Evolutionary conservation across 1,139 yeast genomes (phyloP).

Genomic region (Candida albicans): DNA sequence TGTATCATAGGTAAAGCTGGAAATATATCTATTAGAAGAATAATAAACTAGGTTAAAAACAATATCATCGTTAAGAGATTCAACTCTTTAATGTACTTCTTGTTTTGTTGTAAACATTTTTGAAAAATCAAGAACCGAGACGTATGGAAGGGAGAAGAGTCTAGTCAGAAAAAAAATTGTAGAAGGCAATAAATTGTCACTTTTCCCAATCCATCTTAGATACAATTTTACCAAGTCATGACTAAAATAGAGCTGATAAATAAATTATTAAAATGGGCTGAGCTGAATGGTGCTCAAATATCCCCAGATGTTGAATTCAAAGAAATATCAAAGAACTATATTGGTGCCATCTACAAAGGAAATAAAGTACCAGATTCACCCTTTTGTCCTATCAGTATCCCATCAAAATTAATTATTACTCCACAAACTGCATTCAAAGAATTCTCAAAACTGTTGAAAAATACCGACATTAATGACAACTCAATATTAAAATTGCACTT

Average conservation of each 20-base stretch:
- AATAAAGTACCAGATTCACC: slow-evolving; percentile 10
- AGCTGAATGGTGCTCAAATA: slow-evolving; percentile 46
- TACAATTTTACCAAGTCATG: not conserved
- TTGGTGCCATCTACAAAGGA: slow-evolving; percentile 36
- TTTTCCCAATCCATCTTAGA: too few species aligned
- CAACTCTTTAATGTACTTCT: too few species aligned
- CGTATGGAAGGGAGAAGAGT: too few species aligned
- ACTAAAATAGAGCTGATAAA: slow-evolving; percentile 5
- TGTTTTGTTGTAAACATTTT: too few species aligned
- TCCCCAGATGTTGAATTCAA: slow-evolving; percentile 24
- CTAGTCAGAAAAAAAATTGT: not conserved
- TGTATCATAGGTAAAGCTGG: too few species aligned
- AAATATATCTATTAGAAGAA: too few species aligned
- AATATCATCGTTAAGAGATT: too few species aligned
- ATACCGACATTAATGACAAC: slow-evolving; percentile 34
- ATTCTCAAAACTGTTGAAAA: slow-evolving; percentile 27
- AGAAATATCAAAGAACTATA: slow-evolving; percentile 27
- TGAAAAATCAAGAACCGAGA: too few species aligned
- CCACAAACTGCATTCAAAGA: slow-evolving; percentile 41
- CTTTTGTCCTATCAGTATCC: slow-evolving; percentile 29
- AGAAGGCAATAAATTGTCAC: not conserved
- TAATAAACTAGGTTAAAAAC: too few species aligned
- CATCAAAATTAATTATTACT: slow-evolving; percentile 40
- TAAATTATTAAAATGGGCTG: slow-evolving; percentile 51
- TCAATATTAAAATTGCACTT: slow-evolving; percentile 49